Conservation (phyloP, 1,284 basidiomycete genomes). For the Cutaneotrichosporon cavernicola region DNA sequence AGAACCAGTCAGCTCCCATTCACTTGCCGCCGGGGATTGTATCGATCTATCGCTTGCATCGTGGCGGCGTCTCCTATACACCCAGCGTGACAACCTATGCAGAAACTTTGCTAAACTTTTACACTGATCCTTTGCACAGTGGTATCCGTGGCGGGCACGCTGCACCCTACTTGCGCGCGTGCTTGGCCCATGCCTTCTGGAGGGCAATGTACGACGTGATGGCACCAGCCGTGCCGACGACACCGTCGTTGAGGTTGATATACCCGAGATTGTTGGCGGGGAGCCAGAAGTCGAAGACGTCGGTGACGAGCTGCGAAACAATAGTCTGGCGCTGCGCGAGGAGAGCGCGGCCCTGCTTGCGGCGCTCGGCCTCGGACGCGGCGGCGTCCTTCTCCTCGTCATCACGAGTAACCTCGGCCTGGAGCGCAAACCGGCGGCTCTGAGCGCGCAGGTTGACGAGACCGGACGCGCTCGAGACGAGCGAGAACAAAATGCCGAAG, state of each 20-base stretch:
- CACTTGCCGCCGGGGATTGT: neutral
- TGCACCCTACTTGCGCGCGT: constrained; percentile 24
- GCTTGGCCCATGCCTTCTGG: constrained; percentile 52
- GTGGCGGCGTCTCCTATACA: neutral
- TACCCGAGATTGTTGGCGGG: constrained; percentile 81
- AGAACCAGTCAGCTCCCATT: neutral
- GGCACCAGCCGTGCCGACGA: constrained; percentile 63
- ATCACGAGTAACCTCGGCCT: constrained; percentile 34
- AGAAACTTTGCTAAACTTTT: constrained; percentile 3
- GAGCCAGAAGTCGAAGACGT: constrained; percentile 65
- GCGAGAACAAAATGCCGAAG: constrained; percentile 76
- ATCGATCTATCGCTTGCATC: too few relatives aligned
- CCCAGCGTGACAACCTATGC: neutral
- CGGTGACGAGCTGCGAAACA: constrained; percentile 50
- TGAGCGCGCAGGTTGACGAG: constrained; percentile 52
- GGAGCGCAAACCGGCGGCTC: constrained; percentile 44
- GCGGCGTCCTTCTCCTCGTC: constrained; percentile 35
- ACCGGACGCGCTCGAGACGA: constrained; percentile 58
- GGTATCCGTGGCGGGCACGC: neutral
- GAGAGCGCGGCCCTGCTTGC: constrained; percentile 49
- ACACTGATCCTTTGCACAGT: neutral
- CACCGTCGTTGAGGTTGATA: constrained; percentile 79
- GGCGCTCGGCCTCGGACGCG: constrained; percentile 41
- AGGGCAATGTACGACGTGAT: constrained; percentile 57
- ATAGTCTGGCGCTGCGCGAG: constrained; percentile 48